phyloP scores from a whole-genome alignment of 2,329 filamentous ascomycete genomes.

The Malbranchea zuffiana region DNA sequence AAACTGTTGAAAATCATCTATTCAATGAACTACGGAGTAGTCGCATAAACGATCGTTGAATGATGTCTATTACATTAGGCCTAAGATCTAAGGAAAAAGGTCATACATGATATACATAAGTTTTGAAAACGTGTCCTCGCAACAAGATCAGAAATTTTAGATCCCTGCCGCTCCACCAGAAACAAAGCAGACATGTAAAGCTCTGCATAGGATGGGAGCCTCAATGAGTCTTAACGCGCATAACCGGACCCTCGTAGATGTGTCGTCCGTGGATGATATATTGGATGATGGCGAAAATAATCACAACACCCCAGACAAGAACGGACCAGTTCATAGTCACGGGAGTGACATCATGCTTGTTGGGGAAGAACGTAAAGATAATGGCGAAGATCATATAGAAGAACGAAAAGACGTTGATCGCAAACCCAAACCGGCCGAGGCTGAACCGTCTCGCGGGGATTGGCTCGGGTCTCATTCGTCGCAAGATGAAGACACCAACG shows the following conservation, averaged over 20 bases:
- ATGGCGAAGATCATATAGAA: slow-evolving; percentile 24
- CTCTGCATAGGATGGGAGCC: no score
- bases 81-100: no score
- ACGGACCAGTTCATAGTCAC: slow-evolving; percentile 32
- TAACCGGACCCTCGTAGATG: slow-evolving; percentile 14
- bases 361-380: slow-evolving; percentile 28
- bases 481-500: slow-evolving; percentile 25
- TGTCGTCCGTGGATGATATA: slow-evolving; percentile 15
- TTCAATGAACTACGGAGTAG: no score
- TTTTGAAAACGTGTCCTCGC: no score
- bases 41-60: no score
- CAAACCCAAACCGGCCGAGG: slow-evolving; percentile 22
- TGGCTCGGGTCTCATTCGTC: slow-evolving; percentile 24
- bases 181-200: background rate
- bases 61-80: no score
- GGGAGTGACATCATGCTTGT: slow-evolving; percentile 22
- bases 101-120: no score
- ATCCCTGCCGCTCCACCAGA: background rate
- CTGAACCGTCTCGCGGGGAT: slow-evolving; percentile 14
- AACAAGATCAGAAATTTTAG: background rate
- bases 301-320: slow-evolving; percentile 23
- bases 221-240: slow-evolving; percentile 11
- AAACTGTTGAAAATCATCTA: no score
- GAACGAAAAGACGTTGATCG: slow-evolving; percentile 28
- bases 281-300: slow-evolving; percentile 14